Conservation (phyloP, 2,329 filamentous ascomycete species). For the Penicillium vulpinum region DNA sequence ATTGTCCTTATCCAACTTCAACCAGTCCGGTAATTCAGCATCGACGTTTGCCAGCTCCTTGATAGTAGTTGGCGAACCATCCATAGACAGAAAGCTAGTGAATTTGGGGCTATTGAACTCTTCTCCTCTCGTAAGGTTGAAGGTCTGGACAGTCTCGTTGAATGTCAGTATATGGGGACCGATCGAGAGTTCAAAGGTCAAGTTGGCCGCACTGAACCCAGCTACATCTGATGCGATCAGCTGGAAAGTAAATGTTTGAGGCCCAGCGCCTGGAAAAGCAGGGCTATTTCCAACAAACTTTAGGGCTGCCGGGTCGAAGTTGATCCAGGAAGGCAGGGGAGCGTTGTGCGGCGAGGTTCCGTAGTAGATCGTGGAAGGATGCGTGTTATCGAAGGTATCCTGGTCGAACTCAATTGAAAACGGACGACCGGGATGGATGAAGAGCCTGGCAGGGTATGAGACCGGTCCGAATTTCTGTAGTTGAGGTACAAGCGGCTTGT, state of each 20-base stretch:
- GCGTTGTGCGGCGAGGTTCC: constrained; percentile 73
- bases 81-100: constrained; percentile 55
- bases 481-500: constrained; percentile 38
- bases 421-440: constrained; percentile 39
- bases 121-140: constrained; percentile 59
- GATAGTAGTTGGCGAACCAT: constrained; percentile 53
- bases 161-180: constrained; percentile 69
- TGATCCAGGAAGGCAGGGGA: constrained; percentile 82
- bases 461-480: constrained; percentile 37
- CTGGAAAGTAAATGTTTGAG: constrained; percentile 70
- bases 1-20: constrained; percentile 63
- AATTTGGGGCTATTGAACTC: constrained; percentile 57
- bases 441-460: constrained; percentile 41
- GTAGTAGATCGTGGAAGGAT: constrained; percentile 66
- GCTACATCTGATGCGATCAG: constrained; percentile 76
- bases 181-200: constrained; percentile 71
- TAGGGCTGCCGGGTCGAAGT: constrained; percentile 65
- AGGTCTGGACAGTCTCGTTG: constrained; percentile 55
- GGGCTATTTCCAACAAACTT: constrained; percentile 73
- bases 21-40: constrained; percentile 65
- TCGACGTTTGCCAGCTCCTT: constrained; percentile 55
- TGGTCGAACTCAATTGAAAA: constrained; percentile 72
- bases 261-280: constrained; percentile 62
- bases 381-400: constrained; percentile 63
- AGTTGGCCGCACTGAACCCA: constrained; percentile 69